Evolutionary conservation across 371 early-diverging fungal genomes (phyloP).

Genomic region (Sporodiniella umbellata): DNA sequence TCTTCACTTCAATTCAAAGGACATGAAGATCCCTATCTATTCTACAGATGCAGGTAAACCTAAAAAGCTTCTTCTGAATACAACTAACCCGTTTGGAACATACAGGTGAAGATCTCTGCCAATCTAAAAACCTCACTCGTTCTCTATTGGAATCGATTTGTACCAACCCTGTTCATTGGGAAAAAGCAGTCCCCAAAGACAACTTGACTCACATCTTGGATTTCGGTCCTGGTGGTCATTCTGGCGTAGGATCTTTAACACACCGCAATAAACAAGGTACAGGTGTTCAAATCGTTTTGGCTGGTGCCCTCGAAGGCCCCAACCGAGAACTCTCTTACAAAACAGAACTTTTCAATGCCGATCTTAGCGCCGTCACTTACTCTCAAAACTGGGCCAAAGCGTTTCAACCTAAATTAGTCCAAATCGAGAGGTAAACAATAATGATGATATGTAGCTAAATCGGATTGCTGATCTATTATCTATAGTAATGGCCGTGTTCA

Average conservation of each 20-base stretch:
- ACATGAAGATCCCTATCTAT: conserved; percentile 70
- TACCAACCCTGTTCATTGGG: conserved; percentile 85
- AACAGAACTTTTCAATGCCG: conserved; percentile 79
- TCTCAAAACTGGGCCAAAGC: conserved; percentile 89
- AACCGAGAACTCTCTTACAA: conserved; percentile 78
- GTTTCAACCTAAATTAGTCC: conserved; percentile 77
- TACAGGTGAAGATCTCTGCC: conserved; percentile 67
- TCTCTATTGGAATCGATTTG: conserved; percentile 83
- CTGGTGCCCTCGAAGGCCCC: conserved; percentile 66
- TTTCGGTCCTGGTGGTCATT: conserved; percentile 92
- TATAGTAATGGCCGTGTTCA: conserved; percentile 72
- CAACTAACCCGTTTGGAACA: not conserved
- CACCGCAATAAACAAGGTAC: conserved; percentile 94
- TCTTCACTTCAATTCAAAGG: conserved; percentile 54
- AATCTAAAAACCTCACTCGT: conserved; percentile 52
- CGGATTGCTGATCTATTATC: not conserved
- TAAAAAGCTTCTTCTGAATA: too few relatives aligned
- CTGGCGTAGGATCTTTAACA: conserved; percentile 85
- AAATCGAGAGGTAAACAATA: conserved; percentile 41
- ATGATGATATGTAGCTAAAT: not conserved
- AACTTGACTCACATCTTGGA: conserved; percentile 87
- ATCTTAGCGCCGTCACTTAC: conserved; percentile 76
- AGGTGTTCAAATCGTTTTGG: conserved; percentile 87
- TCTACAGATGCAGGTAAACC: conserved; percentile 73
- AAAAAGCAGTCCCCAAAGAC: conserved; percentile 69